Percentiles rank a stretch among this genome's conserved stretches.
phyloP scores from a whole-genome alignment of 148 eudicot genomes.

The Polygonum aviculare region DNA sequence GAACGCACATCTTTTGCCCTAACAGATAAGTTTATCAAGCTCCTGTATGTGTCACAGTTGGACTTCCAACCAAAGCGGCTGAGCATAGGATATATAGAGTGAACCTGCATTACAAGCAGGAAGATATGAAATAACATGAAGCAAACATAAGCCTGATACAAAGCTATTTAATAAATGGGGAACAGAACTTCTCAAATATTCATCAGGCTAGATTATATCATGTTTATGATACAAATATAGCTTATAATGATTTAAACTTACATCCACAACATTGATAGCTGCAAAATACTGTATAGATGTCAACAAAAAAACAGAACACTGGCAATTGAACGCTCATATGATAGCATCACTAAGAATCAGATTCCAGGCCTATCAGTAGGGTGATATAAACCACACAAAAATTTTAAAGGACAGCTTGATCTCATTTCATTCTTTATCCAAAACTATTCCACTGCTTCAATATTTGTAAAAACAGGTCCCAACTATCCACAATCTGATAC shows the following conservation, averaged over 20 bases:
- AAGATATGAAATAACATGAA: conserved; percentile 6
- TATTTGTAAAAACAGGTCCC: background rate
- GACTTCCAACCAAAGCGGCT: conserved; percentile 33
- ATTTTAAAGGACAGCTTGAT: background rate
- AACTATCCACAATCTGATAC: background rate
- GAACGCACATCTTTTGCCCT: conserved; percentile 89
- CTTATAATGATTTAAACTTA: background rate
- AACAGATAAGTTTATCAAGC: conserved; percentile 52
- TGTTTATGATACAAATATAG: background rate
- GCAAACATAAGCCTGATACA: conserved; percentile 2
- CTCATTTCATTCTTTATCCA: background rate
- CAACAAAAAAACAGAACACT: background rate
- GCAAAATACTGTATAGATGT: background rate
- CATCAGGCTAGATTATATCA: background rate
- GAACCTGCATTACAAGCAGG: conserved; percentile 40
- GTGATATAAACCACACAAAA: background rate
- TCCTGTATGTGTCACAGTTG: conserved; percentile 60
- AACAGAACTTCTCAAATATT: background rate
- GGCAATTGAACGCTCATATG: background rate
- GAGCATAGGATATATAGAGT: conserved; percentile 55
- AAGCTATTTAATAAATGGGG: background rate
- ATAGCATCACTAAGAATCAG: background rate
- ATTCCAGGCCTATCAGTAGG: background rate
- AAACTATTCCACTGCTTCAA: background rate
- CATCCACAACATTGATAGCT: background rate